Conservation (phyloP, 2,329 filamentous ascomycete genomes). For the Pseudopithomyces maydicus region DNA sequence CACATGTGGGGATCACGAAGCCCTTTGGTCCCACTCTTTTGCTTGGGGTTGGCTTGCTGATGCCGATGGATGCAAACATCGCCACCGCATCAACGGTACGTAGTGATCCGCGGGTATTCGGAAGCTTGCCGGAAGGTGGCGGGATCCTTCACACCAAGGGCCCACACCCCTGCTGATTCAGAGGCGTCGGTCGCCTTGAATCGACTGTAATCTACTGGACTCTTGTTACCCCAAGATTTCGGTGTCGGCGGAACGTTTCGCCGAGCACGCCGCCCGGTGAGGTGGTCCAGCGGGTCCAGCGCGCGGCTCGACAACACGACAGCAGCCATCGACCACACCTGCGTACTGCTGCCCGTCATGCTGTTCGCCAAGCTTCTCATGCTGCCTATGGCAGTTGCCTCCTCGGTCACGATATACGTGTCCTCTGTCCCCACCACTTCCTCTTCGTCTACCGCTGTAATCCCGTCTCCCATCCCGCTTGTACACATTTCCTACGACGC, state of each 20-base stretch:
- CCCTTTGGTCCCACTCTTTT: constrained; percentile 33
- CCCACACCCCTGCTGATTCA: too few relatives aligned
- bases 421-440: constrained; percentile 89
- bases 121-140: not conserved
- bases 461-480: constrained; percentile 46
- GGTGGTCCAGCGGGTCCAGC: not conserved
- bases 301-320: not conserved
- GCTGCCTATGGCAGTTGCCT: constrained; percentile 45
- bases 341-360: constrained; percentile 35
- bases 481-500: constrained; percentile 51
- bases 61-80: constrained; percentile 7
- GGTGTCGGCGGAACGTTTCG: not conserved
- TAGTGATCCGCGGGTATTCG: constrained; percentile 1
- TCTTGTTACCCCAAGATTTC: not conserved
- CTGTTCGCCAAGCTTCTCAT: constrained; percentile 41
- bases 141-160: not conserved
- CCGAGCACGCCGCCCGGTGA: not conserved
- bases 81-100: constrained; percentile 26
- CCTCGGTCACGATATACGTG: constrained; percentile 45
- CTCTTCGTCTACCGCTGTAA: constrained; percentile 68
- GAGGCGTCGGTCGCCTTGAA: not conserved
- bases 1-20: constrained; percentile 36
- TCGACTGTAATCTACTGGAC: too few relatives aligned
- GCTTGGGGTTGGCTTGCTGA: constrained; percentile 24
- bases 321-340: not conserved